Evolutionary conservation across 768 basidiomycete genomes (phyloP).

Genomic region (Pisolithus marmoratus): DNA sequence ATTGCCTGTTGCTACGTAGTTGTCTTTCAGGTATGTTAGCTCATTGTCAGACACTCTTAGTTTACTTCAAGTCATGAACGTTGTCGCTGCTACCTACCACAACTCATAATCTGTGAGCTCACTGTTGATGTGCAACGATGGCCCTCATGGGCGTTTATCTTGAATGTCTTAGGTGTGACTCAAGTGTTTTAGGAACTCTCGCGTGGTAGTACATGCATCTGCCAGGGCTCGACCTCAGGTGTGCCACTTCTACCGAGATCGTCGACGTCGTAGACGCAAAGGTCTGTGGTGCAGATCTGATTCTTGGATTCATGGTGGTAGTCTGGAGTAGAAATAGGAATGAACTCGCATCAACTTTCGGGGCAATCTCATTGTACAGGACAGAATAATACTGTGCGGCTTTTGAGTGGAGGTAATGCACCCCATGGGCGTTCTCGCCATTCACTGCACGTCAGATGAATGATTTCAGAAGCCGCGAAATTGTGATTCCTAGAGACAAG

Average conservation of each 20-base stretch:
- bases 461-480: not conserved
- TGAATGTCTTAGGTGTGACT: too few species aligned
- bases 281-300: not conserved
- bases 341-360: too few species aligned
- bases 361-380: not conserved
- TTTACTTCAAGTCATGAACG: too few species aligned
- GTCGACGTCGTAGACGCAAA: not conserved
- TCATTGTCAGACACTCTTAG: too few species aligned
- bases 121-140: too few species aligned
- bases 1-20: not conserved
- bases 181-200: too few species aligned
- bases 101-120: too few species aligned
- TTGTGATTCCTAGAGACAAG: not conserved
- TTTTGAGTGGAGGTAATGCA: not conserved
- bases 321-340: too few species aligned
- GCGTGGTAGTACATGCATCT: too few species aligned
- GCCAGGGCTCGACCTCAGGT: too few species aligned
- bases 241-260: too few species aligned
- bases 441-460: not conserved
- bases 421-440: not conserved
- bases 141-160: too few species aligned
- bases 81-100: not conserved
- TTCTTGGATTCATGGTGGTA: not conserved
- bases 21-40: not conserved
- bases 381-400: not conserved